phyloP scores from a whole-genome alignment of 306 rosid species.

The Vigna trinervia region DNA sequence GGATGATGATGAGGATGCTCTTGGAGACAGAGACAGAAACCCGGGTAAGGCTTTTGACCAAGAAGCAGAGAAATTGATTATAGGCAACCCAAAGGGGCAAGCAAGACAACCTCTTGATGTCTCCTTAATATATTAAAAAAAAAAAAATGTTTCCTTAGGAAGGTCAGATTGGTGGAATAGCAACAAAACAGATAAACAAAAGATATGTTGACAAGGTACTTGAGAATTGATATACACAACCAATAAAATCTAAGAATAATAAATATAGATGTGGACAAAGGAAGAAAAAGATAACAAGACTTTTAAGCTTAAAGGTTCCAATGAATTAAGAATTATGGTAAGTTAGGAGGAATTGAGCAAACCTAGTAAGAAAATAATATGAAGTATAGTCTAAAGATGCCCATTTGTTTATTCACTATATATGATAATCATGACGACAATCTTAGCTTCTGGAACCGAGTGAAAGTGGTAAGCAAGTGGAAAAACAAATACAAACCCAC shows the following conservation, averaged over 20 bases:
- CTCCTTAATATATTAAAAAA: slow-evolving; percentile 22
- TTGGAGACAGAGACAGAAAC: slow-evolving; percentile 40
- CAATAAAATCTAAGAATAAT: slow-evolving; percentile 33
- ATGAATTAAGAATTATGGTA: neutral
- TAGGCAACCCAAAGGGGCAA: slow-evolving; percentile 36
- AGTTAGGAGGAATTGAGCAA: slow-evolving; percentile 38
- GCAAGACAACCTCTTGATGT: slow-evolving; percentile 41
- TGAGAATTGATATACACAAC: slow-evolving; percentile 24
- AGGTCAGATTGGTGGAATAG: slow-evolving; percentile 57
- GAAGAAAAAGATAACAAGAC: neutral
- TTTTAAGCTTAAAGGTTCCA: neutral
- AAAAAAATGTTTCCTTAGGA: neutral
- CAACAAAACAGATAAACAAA: slow-evolving; percentile 43
- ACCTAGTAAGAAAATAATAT: slow-evolving; percentile 14
- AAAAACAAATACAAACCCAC: slow-evolving; percentile 45
- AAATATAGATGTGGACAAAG: slow-evolving; percentile 26
- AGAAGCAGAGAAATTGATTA: slow-evolving; percentile 36
- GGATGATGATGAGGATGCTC: slow-evolving; percentile 43
- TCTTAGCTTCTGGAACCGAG: slow-evolving; percentile 49
- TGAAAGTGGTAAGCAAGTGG: slow-evolving; percentile 32
- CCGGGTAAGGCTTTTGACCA: slow-evolving; percentile 49
- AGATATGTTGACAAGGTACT: neutral
- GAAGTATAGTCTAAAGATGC: neutral
- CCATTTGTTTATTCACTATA: neutral
- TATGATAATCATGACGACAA: neutral